Evolutionary conservation across 768 basidiomycete genomes (phyloP).

Genomic region (Phaffia australis): DNA sequence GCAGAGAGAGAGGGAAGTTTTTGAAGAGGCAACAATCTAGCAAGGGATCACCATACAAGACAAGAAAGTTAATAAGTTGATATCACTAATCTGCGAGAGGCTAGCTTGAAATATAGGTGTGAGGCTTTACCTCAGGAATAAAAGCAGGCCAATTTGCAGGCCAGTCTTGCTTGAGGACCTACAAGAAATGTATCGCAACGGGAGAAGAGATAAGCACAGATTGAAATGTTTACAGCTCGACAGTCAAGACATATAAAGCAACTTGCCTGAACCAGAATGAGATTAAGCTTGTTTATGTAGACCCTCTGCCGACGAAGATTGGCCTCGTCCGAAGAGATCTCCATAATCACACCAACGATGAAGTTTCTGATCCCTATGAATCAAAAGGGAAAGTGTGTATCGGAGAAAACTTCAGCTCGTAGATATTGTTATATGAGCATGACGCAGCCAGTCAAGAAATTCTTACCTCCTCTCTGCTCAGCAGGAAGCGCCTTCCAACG

Average conservation of each 20-base stretch:
- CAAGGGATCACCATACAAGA: conserved; percentile 34
- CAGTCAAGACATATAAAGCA: not conserved
- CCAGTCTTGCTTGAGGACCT: conserved; percentile 99
- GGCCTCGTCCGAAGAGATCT: conserved; percentile 81
- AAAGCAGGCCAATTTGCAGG: conserved; percentile 84
- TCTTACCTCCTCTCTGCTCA: conserved; percentile 74
- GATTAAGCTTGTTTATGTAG: conserved; percentile 81
- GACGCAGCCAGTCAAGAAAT: conserved; percentile 13
- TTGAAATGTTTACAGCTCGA: not conserved
- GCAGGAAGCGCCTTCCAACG: conserved; percentile 94
- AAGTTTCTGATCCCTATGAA: conserved; percentile 80
- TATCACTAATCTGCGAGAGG: not conserved
- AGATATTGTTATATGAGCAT: not conserved
- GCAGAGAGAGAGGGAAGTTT: conserved; percentile 88
- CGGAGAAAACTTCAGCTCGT: not conserved
- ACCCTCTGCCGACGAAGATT: conserved; percentile 84
- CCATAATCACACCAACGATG: conserved; percentile 82
- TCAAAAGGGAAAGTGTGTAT: not conserved
- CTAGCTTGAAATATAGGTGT: not conserved
- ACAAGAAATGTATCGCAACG: conserved; percentile 3
- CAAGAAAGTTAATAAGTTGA: conserved; percentile 54
- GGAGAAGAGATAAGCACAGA: not conserved
- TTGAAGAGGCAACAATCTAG: conserved; percentile 82
- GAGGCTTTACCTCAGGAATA: conserved; percentile 21
- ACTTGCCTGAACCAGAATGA: conserved; percentile 82